Evolutionary conservation across 164 flowering plant genomes (phyloP).

Genomic region (Paratinospora sagittata): DNA sequence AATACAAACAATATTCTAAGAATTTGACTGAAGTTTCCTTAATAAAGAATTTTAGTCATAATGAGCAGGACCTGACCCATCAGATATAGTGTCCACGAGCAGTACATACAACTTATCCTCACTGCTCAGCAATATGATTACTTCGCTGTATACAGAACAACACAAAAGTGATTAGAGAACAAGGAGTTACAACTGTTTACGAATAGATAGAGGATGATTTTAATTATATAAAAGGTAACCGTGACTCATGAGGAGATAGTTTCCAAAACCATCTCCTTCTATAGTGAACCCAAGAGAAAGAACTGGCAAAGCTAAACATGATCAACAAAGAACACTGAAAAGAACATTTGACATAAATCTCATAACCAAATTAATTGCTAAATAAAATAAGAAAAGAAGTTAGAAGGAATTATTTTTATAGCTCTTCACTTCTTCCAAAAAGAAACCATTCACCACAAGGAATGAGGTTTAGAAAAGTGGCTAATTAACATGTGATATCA

Average conservation of each 20-base stretch:
- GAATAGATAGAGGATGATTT: too few species aligned
- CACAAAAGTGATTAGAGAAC: slow-evolving; percentile 8
- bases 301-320: neutral
- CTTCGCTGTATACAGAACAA: slow-evolving; percentile 42
- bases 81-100: slow-evolving; percentile 22
- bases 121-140: slow-evolving; percentile 50
- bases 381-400: neutral
- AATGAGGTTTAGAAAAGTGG: too few species aligned
- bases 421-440: too few species aligned
- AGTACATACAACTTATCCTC: slow-evolving; percentile 48
- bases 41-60: slow-evolving; percentile 18
- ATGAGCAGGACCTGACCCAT: slow-evolving; percentile 53
- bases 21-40: neutral
- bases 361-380: neutral
- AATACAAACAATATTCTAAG: neutral
- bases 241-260: too few species aligned
- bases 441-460: too few species aligned
- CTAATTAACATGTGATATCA: too few species aligned
- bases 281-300: neutral
- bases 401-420: neutral
- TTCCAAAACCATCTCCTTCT: too few species aligned
- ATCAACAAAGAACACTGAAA: neutral
- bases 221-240: too few species aligned
- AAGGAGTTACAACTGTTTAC: too few species aligned
- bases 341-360: neutral